phyloP scores from a whole-genome alignment of 1,284 basidiomycete genomes.

The Leccinum angustisporum region DNA sequence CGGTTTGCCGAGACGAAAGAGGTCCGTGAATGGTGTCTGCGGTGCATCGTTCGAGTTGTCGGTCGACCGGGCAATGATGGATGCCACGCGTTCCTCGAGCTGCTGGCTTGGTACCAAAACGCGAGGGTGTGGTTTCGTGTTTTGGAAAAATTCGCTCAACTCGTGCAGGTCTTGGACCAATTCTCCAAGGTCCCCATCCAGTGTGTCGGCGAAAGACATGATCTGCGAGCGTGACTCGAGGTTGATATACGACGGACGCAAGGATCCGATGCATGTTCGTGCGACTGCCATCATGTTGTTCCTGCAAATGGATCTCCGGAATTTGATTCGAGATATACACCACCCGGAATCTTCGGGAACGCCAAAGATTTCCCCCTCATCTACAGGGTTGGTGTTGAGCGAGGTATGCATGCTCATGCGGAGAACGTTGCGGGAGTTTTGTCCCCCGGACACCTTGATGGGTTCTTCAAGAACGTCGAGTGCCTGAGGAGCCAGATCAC shows the following conservation, averaged over 20 bases:
- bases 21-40: slow-evolving; percentile 75
- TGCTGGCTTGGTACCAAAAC: slow-evolving; percentile 51
- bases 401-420: slow-evolving; percentile 79
- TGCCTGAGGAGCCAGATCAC: slow-evolving; percentile 81
- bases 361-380: slow-evolving; percentile 76
- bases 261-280: slow-evolving; percentile 75
- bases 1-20: slow-evolving; percentile 59
- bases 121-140: slow-evolving; percentile 34
- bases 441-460: slow-evolving; percentile 73
- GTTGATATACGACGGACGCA: slow-evolving; percentile 71
- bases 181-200: slow-evolving; percentile 75
- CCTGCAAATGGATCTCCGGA: slow-evolving; percentile 63
- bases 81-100: slow-evolving; percentile 74
- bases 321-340: slow-evolving; percentile 73
- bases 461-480: slow-evolving; percentile 92
- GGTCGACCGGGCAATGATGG: slow-evolving; percentile 75
- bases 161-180: slow-evolving; percentile 86
- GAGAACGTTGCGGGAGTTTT: slow-evolving; percentile 80
- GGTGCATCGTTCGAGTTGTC: slow-evolving; percentile 55
- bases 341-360: slow-evolving; percentile 81
- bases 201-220: slow-evolving; percentile 31
- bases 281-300: slow-evolving; percentile 82
- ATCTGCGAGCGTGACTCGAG: slow-evolving; percentile 58
- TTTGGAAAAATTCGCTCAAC: slow-evolving; percentile 84
- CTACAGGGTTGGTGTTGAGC: slow-evolving; percentile 42